Percentiles rank a stretch among this genome's conserved stretches.
Evolutionary conservation across 1,284 basidiomycete species (phyloP).

Genomic region (Crepidotus sp.): DNA sequence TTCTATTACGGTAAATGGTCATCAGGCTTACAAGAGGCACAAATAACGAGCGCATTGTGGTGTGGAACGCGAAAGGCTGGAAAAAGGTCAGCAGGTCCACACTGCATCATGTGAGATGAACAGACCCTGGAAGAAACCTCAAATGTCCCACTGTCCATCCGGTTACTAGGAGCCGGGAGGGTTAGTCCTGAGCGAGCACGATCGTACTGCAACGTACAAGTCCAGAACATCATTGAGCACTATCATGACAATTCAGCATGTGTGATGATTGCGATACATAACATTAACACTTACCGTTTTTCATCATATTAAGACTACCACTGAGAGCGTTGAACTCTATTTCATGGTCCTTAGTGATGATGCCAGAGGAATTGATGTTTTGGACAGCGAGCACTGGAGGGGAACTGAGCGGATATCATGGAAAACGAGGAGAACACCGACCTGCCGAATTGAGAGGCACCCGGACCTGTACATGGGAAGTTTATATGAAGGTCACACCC

Average conservation of each 20-base stretch:
- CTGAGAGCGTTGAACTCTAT: slow-evolving; percentile 77
- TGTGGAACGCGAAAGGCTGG: slow-evolving; percentile 74
- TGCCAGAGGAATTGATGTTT: slow-evolving; percentile 73
- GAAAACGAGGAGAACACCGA: slow-evolving; percentile 29
- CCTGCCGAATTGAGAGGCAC: slow-evolving; percentile 87
- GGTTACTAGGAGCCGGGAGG: slow-evolving; percentile 32
- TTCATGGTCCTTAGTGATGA: slow-evolving; percentile 56
- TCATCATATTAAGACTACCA: slow-evolving; percentile 83
- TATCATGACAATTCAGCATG: slow-evolving; percentile 45
- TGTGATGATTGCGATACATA: neutral
- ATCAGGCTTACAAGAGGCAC: slow-evolving; percentile 42
- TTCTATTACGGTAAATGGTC: neutral
- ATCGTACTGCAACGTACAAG: slow-evolving; percentile 42
- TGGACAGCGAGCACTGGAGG: slow-evolving; percentile 74
- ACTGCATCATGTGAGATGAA: neutral
- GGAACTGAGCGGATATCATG: neutral
- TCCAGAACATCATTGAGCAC: slow-evolving; percentile 86
- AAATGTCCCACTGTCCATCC: slow-evolving; percentile 76
- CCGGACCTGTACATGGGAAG: slow-evolving; percentile 55
- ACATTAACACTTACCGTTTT: slow-evolving; percentile 48
- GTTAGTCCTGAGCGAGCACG: slow-evolving; percentile 3
- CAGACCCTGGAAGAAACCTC: slow-evolving; percentile 55
- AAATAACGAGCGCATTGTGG: slow-evolving; percentile 73
- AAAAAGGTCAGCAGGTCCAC: neutral
- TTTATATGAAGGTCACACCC: slow-evolving; percentile 59